Conservation (phyloP, 202 grass and related monocot species). For the Setaria viridis region DNA sequence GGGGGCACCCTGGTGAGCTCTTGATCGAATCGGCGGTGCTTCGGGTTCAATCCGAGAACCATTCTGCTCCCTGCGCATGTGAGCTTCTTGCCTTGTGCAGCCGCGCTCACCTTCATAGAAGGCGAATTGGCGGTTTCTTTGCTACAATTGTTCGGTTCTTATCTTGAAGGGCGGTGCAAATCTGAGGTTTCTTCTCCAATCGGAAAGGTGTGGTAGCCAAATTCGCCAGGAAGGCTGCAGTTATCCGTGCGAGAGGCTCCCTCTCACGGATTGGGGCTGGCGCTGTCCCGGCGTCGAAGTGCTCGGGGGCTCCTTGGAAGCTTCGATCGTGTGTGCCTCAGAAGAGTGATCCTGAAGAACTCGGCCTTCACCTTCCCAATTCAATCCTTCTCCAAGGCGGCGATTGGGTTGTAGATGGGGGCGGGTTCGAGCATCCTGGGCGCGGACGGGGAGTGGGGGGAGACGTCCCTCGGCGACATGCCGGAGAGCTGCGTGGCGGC, state of each 20-base stretch:
- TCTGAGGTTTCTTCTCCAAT: slow-evolving; percentile 35
- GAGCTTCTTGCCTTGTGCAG: slow-evolving; percentile 22
- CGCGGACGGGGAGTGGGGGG: slow-evolving; percentile 53
- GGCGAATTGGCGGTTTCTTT: slow-evolving; percentile 32
- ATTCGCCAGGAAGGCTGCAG: slow-evolving; percentile 19
- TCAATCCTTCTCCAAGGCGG: background rate
- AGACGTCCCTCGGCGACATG: slow-evolving; percentile 81
- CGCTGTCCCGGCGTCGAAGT: background rate
- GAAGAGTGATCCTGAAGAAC: slow-evolving; percentile 7
- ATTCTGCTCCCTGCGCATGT: background rate
- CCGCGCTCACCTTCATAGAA: background rate
- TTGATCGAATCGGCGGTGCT: slow-evolving; percentile 25
- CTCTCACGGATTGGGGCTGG: background rate
- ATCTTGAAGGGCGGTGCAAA: slow-evolving; percentile 31
- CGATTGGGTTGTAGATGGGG: slow-evolving; percentile 60
- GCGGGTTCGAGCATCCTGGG: slow-evolving; percentile 72
- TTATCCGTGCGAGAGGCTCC: slow-evolving; percentile 14
- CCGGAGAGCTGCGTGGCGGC: slow-evolving; percentile 85
- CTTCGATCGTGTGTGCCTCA: slow-evolving; percentile 14
- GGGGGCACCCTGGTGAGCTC: background rate
- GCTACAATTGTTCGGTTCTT: slow-evolving; percentile 33
- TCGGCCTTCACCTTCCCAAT: slow-evolving; percentile 16
- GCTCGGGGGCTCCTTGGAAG: slow-evolving; percentile 3
- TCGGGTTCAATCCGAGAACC: slow-evolving; percentile 11
- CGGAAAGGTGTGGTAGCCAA: background rate